Percentiles rank a stretch among this genome's conserved stretches.
These are phyloP conservation scores for Cryptosporidium parvum DNA, from an alignment of 169 alveolate species.

Conservation along the genomic window DNA sequence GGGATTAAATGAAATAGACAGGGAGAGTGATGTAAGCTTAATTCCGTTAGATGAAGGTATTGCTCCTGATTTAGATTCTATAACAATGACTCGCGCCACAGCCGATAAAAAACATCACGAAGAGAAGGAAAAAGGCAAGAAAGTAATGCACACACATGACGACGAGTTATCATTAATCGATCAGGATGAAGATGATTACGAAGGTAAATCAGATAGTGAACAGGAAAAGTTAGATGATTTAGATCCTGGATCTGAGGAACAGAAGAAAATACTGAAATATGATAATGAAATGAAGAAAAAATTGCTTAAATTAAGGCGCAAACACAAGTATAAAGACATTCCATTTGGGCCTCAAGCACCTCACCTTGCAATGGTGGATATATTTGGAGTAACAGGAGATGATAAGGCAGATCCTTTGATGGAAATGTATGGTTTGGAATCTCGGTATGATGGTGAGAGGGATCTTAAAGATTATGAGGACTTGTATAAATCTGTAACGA, in stretches of 20 bases:
- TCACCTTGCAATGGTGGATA: constrained; percentile 68
- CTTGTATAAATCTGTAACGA: constrained; percentile 9
- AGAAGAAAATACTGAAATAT: constrained; percentile 22
- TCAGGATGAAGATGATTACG: constrained; percentile 7
- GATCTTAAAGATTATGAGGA: constrained; percentile 39
- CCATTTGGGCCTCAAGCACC: constrained; percentile 69
- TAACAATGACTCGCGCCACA: constrained; percentile 24
- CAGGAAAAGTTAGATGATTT: not conserved
- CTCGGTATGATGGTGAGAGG: constrained; percentile 25
- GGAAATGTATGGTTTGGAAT: constrained; percentile 47
- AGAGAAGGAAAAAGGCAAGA: not conserved
- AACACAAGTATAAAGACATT: constrained; percentile 33
- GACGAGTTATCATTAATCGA: constrained; percentile 54
- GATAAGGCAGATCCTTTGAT: constrained; percentile 16
- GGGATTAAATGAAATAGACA: constrained; percentile 22
- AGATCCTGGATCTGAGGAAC: constrained; percentile 51
- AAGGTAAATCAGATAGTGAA: not conserved
- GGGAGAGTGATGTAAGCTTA: constrained; percentile 44
- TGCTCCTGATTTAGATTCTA: constrained; percentile 30
- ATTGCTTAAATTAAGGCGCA: constrained; percentile 18
- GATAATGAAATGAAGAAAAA: constrained; percentile 56
- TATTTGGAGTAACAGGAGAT: constrained; percentile 69
- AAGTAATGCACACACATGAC: not conserved
- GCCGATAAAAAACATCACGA: not conserved
- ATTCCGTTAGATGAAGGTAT: constrained; percentile 22